A percentile compares a stretch with the other conserved stretches of the same genome.
Evolutionary conservation across 805 yeast species (phyloP).

Genomic region (Candida morakotiae): DNA sequence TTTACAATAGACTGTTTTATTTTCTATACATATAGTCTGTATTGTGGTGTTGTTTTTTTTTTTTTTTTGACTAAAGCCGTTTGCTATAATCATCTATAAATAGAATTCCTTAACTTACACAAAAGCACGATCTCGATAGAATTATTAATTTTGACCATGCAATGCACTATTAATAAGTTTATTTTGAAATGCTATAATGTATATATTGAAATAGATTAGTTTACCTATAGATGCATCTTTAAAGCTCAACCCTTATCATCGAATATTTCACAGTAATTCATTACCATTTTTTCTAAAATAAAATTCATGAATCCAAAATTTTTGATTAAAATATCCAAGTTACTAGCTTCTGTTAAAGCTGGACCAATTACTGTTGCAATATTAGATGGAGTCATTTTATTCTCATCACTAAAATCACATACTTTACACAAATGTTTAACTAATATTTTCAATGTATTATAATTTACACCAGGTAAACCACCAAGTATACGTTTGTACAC

Average conservation of each 20-base stretch:
- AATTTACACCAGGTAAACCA: conserved; percentile 61
- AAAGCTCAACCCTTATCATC: neutral
- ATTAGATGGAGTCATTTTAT: conserved; percentile 86
- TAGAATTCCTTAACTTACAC: too few relatives aligned
- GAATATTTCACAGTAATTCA: conserved; percentile 24
- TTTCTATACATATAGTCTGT: too few relatives aligned
- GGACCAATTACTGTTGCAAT: conserved; percentile 85
- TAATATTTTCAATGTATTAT: conserved; percentile 61
- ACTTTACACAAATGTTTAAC: conserved; percentile 68
- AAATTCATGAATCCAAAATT: conserved; percentile 55
- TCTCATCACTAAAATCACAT: conserved; percentile 59
- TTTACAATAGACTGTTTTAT: too few relatives aligned
- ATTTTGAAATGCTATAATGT: too few relatives aligned
- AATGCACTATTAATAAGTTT: too few relatives aligned
- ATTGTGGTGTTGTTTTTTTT: too few relatives aligned
- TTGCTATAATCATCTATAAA: too few relatives aligned
- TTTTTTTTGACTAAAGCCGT: too few relatives aligned
- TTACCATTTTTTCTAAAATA: conserved; percentile 47
- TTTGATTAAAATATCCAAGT: conserved; percentile 41
- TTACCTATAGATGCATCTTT: too few relatives aligned
- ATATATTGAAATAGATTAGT: too few relatives aligned
- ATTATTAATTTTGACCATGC: too few relatives aligned
- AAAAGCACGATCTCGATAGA: too few relatives aligned
- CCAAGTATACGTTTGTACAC: conserved; percentile 28
- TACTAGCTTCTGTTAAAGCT: conserved; percentile 53